These are phyloP conservation scores for Phialemoniopsis sp. DNA, from an alignment of 2,329 filamentous ascomycete genomes.

Conservation along the genomic window DNA sequence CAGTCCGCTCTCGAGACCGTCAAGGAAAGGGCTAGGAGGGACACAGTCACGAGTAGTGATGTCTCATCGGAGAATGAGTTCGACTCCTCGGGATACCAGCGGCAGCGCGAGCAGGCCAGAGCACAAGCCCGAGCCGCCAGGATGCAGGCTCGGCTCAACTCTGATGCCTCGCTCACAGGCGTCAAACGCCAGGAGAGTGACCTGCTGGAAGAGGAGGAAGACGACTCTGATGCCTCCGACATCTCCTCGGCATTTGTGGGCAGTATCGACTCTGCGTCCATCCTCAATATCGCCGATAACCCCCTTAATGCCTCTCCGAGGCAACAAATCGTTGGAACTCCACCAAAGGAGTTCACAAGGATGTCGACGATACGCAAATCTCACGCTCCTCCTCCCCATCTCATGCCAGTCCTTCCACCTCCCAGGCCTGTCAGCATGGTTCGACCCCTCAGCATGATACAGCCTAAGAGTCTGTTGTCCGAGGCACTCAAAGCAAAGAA, in stretches of 20 bases:
- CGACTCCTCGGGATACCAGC: constrained; percentile 62
- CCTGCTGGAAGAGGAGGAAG: constrained; percentile 51
- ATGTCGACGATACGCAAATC: constrained; percentile 62
- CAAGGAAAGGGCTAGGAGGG: constrained; percentile 65
- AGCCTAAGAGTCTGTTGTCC: constrained; percentile 67
- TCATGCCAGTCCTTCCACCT: constrained; percentile 65
- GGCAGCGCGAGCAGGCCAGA: constrained; percentile 56
- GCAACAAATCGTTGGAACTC: constrained; percentile 58
- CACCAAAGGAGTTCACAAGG: constrained; percentile 55
- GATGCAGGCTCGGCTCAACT: constrained; percentile 48
- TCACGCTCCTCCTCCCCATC: constrained; percentile 48
- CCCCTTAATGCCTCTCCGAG: constrained; percentile 50
- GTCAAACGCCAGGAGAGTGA: constrained; percentile 42
- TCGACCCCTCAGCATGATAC: constrained; percentile 61
- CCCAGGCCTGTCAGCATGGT: constrained; percentile 64
- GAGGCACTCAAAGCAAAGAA: constrained; percentile 70
- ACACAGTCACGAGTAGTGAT: constrained; percentile 79
- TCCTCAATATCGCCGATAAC: constrained; percentile 62
- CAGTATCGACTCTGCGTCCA: constrained; percentile 67
- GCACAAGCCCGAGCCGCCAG: constrained; percentile 51
- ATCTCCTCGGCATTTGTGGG: constrained; percentile 62
- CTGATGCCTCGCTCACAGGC: constrained; percentile 35
- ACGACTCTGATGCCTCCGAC: constrained; percentile 58
- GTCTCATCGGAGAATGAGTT: constrained; percentile 80
- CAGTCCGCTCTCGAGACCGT: constrained; percentile 67